Conservation (phyloP, 108 stramenopile genomes). For the Pinguiococcus pyrenoidosus region DNA sequence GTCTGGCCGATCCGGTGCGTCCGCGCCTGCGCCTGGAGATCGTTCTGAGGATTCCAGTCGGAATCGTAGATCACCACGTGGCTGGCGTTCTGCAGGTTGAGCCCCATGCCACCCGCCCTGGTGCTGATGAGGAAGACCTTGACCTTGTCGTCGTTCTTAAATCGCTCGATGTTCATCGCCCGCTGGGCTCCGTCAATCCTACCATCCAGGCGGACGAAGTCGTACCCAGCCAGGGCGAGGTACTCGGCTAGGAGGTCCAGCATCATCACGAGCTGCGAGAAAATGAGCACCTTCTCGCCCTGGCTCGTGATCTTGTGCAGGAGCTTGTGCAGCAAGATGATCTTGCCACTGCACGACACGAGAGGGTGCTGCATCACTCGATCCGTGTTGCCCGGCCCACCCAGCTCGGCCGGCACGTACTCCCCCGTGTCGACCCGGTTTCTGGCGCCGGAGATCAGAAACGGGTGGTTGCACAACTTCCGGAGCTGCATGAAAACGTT, state of each 20-base stretch:
- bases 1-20: constrained; percentile 95
- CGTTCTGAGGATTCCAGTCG: constrained; percentile 95
- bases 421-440: neutral
- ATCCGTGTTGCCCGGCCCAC: neutral
- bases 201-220: constrained; percentile 36
- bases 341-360: constrained; percentile 66
- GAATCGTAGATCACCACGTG: constrained; percentile 91
- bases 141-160: constrained; percentile 19
- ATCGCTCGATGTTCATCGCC: constrained; percentile 33
- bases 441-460: constrained; percentile 41
- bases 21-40: constrained; percentile 71
- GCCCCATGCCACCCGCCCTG: constrained; percentile 23
- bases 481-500: constrained; percentile 82
- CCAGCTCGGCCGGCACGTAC: neutral
- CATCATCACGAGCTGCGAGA: constrained; percentile 85
- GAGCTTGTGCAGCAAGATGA: constrained; percentile 91
- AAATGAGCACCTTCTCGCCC: constrained; percentile 85
- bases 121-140: constrained; percentile 26
- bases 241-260: constrained; percentile 96
- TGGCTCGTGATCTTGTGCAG: constrained; percentile 72
- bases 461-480: constrained; percentile 91
- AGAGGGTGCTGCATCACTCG: constrained; percentile 16
- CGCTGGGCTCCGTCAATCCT: constrained; percentile 12
- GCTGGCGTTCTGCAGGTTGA: constrained; percentile 54
- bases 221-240: constrained; percentile 38